phyloP scores from a whole-genome alignment of 768 basidiomycete species.

The Kwoniella sp. region DNA sequence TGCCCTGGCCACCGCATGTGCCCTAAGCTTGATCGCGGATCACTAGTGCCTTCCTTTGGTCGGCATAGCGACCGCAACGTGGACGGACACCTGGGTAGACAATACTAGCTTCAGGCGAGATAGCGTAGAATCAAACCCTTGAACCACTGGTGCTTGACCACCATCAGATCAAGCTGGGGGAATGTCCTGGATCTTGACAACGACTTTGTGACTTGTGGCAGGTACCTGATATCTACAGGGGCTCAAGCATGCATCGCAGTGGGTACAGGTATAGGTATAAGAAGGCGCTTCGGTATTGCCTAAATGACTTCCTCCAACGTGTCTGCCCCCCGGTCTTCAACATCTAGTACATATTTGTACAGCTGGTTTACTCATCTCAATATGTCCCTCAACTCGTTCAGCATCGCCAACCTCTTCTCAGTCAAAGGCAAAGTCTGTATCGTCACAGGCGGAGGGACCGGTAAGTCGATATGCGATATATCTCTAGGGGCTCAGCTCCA shows the following conservation, averaged over 20 bases:
- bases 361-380: not conserved
- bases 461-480: slow-evolving; percentile 9
- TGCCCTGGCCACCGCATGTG: no score
- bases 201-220: no score
- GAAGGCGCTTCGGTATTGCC: no score
- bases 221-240: no score
- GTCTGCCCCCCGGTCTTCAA: not conserved
- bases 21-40: not conserved
- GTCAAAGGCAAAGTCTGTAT: slow-evolving; percentile 49
- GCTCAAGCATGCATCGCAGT: no score
- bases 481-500: no score
- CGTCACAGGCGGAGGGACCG: slow-evolving; percentile 53
- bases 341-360: not conserved
- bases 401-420: slow-evolving; percentile 40
- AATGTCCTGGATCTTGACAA: no score
- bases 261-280: no score
- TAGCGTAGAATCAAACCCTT: not conserved
- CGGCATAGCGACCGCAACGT: not conserved
- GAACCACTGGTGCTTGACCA: not conserved
- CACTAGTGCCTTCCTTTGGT: not conserved
- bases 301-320: no score
- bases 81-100: no score
- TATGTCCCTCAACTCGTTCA: slow-evolving; percentile 21
- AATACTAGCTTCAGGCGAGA: not conserved
- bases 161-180: no score